phyloP scores from a whole-genome alignment of 257 asterid species.

The Rubia yunnanensis region DNA sequence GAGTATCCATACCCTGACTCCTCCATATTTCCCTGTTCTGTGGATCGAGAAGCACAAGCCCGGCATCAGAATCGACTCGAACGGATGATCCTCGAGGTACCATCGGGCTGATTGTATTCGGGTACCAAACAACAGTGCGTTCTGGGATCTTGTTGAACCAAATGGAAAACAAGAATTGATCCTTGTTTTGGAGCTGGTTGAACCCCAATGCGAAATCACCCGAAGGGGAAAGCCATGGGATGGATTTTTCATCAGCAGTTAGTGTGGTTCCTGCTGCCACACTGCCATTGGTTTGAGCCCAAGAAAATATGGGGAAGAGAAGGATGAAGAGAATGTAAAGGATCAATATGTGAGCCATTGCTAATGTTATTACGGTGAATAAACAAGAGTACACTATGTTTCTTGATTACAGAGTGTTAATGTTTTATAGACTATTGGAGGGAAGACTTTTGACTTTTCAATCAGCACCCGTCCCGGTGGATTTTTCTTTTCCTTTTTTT shows the following conservation, averaged over 20 bases:
- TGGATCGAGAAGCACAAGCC: constrained; percentile 41
- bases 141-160: constrained; percentile 44
- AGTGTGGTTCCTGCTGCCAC: constrained; percentile 20
- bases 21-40: constrained; percentile 19
- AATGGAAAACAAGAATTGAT: constrained; percentile 37
- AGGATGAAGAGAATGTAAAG: constrained; percentile 8
- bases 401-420: too few species aligned
- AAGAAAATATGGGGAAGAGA: constrained; percentile 11
- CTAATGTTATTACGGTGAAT: too few species aligned
- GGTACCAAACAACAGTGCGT: constrained; percentile 42
- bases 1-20: not conserved
- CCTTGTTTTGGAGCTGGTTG: constrained; percentile 11
- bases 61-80: not conserved
- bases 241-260: constrained; percentile 24
- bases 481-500: too few species aligned
- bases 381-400: too few species aligned
- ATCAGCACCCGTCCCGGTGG: too few species aligned
- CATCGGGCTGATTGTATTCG: constrained; percentile 11
- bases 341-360: constrained; percentile 5
- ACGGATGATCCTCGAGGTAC: not conserved
- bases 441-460: too few species aligned
- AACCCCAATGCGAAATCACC: constrained; percentile 62
- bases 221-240: constrained; percentile 54
- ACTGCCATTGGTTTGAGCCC: constrained; percentile 27
- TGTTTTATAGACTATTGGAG: too few species aligned